Base-by-base conservation (phyloP, 768 basidiomycete genomes). In the Tricholomella constricta region DNA sequence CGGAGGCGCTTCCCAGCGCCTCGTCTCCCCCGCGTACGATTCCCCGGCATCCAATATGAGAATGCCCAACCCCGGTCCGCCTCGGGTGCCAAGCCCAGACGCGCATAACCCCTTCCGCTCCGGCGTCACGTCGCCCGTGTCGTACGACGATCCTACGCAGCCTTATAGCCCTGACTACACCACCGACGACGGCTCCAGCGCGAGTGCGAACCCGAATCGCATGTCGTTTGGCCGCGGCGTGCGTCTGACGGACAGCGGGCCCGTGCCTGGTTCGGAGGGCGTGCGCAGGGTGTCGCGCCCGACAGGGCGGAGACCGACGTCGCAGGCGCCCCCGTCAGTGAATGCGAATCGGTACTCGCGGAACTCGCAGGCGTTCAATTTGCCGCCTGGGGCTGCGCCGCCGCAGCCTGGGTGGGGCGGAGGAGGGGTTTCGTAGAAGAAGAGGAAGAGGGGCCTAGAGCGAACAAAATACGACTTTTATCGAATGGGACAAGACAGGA, bases 211-310 rank as follows among this genome's bases (percentile, higher is more conserved):
- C 58, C 58, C 46, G 54, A 67, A 26, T 75, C 78, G 43, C 65
- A 69, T 19, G 77, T 77, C 57, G 74, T 50, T 45, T 31, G 54
- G 51, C 4, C 81, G 89, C 10, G 92, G 94, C 20, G 79, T 97
- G 43, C 86, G 86, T 40, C 70, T 98, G 51, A 82, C 81, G 49
- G 95, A 98, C 59, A 73, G 82, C 61, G 95, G 95, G 12, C 92
- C 91, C 34, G 89, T 94, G 2, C 86, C 89, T 35, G 81, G 81
- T 31, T 80, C 84, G 8, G 85, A 89, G 15, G 87, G 88, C 48
- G 93, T 94, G 23, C 81, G 92, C 35, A 73, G 93, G 52, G 89
- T 95, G 23, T 81, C 89, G 42, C 75, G 90, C 61, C 83, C 79
- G 42, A 64, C 74, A 8, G 71, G 71, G 34, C 77, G 85, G 59